Evolutionary conservation across 176 grass and related monocot species (phyloP).

Genomic region (Ensete glaucum): DNA sequence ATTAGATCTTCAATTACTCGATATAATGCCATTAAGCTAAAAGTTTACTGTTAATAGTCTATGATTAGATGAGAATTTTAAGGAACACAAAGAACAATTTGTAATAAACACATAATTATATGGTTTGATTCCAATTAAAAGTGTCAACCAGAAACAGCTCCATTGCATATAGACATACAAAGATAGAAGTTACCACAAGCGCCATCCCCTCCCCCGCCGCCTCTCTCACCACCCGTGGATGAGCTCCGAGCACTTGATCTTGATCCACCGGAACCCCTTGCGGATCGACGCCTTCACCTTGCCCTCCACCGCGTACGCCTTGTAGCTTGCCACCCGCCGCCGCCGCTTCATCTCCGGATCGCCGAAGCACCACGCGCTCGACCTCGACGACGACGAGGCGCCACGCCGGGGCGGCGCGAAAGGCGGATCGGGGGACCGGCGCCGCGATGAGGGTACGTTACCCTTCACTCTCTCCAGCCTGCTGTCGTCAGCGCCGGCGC

Average conservation of each 20-base stretch:
- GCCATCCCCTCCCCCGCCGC: neutral
- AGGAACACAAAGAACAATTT: no score
- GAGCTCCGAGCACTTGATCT: conserved; percentile 77
- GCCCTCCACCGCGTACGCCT: conserved; percentile 86
- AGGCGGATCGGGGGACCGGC: conserved; percentile 21
- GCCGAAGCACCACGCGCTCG: conserved; percentile 62
- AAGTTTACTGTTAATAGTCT: neutral
- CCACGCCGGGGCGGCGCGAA: conserved; percentile 11
- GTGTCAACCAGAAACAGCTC: no score
- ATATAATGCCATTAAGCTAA: neutral
- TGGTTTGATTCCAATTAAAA: no score
- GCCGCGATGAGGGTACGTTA: conserved; percentile 27
- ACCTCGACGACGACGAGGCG: conserved; percentile 5
- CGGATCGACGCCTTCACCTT: conserved; percentile 81
- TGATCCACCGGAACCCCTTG: conserved; percentile 91
- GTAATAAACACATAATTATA: no score
- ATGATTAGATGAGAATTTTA: neutral
- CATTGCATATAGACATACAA: neutral
- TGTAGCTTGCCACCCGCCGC: conserved; percentile 88
- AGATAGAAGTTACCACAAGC: neutral
- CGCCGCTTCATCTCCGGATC: conserved; percentile 87
- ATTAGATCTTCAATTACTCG: neutral
- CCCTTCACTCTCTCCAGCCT: conserved; percentile 28
- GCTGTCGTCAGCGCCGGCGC: conserved; percentile 27
- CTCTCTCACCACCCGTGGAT: conserved; percentile 56